A percentile compares a stretch with the other conserved stretches of the same genome.
phyloP scores from a whole-genome alignment of 2,329 filamentous ascomycete species.

The Thyridium curvatum region DNA sequence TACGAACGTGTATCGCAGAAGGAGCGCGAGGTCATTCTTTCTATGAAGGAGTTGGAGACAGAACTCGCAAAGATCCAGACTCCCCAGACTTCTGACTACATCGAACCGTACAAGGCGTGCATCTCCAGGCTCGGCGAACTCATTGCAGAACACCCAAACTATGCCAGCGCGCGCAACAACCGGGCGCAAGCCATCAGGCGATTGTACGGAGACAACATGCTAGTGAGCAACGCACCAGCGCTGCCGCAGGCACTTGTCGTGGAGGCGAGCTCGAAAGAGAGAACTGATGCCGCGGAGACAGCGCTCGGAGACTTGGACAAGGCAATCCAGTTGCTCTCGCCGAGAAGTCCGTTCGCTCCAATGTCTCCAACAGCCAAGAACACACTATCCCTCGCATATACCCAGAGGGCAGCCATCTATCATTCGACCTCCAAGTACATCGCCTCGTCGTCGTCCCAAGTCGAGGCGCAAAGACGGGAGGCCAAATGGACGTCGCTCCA shows the following conservation, averaged over 20 bases:
- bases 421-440: conserved; percentile 47
- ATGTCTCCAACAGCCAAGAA: conserved; percentile 60
- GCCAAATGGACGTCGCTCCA: conserved; percentile 43
- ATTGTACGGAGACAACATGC: conserved; percentile 54
- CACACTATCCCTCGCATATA: conserved; percentile 64
- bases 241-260: conserved; percentile 33
- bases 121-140: conserved; percentile 46
- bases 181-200: conserved; percentile 61
- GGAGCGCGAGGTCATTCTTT: conserved; percentile 47
- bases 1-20: conserved; percentile 45
- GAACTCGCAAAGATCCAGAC: conserved; percentile 18
- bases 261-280: conserved; percentile 16
- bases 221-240: conserved; percentile 33
- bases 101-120: conserved; percentile 38
- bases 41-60: conserved; percentile 49
- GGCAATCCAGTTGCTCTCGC: conserved; percentile 54
- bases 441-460: conserved; percentile 25
- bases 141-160: conserved; percentile 52
- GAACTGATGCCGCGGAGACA: conserved; percentile 28
- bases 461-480: conserved; percentile 35
- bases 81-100: conserved; percentile 22
- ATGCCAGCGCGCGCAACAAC: conserved; percentile 71
- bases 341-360: conserved; percentile 37
- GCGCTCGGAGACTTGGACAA: conserved; percentile 48
- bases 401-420: conserved; percentile 63